These are phyloP conservation scores for Leccinum fallax DNA, from an alignment of 1,284 basidiomycete species.

Conservation along the genomic window DNA sequence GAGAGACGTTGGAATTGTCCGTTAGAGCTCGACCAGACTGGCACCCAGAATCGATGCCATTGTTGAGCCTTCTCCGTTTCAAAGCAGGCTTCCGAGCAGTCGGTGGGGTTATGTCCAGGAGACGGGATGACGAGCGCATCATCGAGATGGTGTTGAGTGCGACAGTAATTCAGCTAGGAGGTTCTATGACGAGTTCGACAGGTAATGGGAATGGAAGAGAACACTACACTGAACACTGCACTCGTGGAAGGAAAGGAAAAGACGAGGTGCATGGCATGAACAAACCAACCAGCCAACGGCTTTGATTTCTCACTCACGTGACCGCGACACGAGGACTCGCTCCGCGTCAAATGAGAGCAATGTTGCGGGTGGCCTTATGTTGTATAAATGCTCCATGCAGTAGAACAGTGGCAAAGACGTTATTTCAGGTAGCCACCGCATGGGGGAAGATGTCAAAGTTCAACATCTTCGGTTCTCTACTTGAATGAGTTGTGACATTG, in stretches of 20 bases:
- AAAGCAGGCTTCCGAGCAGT: conserved; percentile 18
- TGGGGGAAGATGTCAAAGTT: neutral
- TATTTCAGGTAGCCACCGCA: neutral
- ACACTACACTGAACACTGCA: neutral
- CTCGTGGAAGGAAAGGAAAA: neutral
- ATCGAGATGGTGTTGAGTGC: neutral
- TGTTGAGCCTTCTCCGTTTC: conserved; percentile 31
- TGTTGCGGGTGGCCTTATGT: neutral
- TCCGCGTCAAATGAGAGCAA: neutral
- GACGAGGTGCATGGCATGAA: neutral
- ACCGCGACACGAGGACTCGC: conserved; percentile 26
- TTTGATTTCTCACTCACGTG: conserved; percentile 31
- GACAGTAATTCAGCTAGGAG: conserved; percentile 4
- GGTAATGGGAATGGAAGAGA: neutral
- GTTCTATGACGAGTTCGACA: neutral
- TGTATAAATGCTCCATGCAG: neutral
- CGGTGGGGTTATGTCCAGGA: conserved; percentile 13
- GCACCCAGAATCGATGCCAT: conserved; percentile 16
- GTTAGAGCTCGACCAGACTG: conserved; percentile 20
- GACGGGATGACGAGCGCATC: conserved; percentile 21
- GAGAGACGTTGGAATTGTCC: conserved; percentile 25
- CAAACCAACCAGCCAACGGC: neutral
- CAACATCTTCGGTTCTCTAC: neutral
- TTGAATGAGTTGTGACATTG: neutral
- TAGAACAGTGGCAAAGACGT: neutral